phyloP scores from a whole-genome alignment of 805 yeast species.

The Komagataella phaffii region DNA sequence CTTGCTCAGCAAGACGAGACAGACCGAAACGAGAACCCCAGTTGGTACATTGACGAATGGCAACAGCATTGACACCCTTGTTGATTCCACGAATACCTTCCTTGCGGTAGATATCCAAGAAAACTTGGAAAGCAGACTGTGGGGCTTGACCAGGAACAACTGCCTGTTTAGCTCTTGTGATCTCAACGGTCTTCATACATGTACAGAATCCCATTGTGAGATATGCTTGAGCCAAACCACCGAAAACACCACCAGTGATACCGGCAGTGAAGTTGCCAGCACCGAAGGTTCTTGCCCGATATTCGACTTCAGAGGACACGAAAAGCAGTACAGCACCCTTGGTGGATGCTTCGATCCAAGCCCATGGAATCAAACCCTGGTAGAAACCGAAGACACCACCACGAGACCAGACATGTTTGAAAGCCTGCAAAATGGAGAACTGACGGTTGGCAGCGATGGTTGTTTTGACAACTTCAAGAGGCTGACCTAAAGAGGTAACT shows the following conservation, averaged over 20 bases:
- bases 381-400: constrained; percentile 91
- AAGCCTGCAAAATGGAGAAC: constrained; percentile 52
- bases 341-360: constrained; percentile 99
- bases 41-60: constrained; percentile 96
- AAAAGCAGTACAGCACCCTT: constrained; percentile 93
- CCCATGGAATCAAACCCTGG: constrained; percentile 98
- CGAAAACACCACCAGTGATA: constrained; percentile 89
- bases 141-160: constrained; percentile 48
- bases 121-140: constrained; percentile 72
- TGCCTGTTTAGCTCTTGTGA: constrained; percentile 76
- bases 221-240: constrained; percentile 95
- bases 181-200: constrained; percentile 98
- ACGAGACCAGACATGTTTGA: constrained; percentile 74
- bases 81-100: constrained; percentile 94
- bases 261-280: constrained; percentile 69
- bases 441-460: constrained; percentile 96
- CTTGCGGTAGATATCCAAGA: constrained; percentile 64
- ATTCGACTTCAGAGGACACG: constrained; percentile 88
- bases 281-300: constrained; percentile 52
- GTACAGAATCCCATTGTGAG: constrained; percentile 97
- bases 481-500: constrained; percentile 93
- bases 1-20: constrained; percentile 82
- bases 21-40: constrained; percentile 98
- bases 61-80: constrained; percentile 97
- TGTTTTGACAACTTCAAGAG: constrained; percentile 89